Conservation (phyloP, 495 filamentous ascomycete species). For the Penicillium fimorum region DNA sequence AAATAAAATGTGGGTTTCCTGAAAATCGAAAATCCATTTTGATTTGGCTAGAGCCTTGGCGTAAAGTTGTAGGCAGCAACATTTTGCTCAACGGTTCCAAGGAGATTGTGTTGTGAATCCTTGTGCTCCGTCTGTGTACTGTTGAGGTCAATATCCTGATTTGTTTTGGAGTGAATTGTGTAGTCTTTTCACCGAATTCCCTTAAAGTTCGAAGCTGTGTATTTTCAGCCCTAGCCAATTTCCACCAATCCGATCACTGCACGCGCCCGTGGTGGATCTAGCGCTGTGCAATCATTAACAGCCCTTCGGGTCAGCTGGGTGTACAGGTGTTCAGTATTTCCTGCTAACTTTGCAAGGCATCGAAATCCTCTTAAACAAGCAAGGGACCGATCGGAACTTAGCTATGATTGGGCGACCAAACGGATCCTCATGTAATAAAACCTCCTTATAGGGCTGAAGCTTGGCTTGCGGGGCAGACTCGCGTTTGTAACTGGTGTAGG, state of each 20-base stretch:
- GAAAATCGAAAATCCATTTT: too few relatives aligned
- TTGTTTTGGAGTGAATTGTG: too few relatives aligned
- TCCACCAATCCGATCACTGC: constrained; percentile 1
- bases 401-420: constrained; percentile 11
- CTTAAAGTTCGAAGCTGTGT: too few relatives aligned
- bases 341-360: neutral
- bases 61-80: constrained; percentile 2
- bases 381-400: neutral
- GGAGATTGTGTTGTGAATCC: too few relatives aligned
- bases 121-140: too few relatives aligned
- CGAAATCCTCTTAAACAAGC: neutral
- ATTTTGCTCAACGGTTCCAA: constrained; percentile 5
- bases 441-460: constrained; percentile 29
- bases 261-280: constrained; percentile 3
- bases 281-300: neutral
- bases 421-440: constrained; percentile 10
- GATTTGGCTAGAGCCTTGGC: neutral
- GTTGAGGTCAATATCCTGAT: too few relatives aligned
- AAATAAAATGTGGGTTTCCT: neutral
- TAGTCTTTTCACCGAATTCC: neutral
- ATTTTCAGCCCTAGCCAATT: neutral
- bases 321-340: neutral
- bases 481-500: neutral
- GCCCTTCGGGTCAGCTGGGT: neutral
- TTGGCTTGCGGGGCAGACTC: constrained; percentile 19